Evolutionary conservation across 106 monocot species (phyloP).

Genomic region (Allium sativum): DNA sequence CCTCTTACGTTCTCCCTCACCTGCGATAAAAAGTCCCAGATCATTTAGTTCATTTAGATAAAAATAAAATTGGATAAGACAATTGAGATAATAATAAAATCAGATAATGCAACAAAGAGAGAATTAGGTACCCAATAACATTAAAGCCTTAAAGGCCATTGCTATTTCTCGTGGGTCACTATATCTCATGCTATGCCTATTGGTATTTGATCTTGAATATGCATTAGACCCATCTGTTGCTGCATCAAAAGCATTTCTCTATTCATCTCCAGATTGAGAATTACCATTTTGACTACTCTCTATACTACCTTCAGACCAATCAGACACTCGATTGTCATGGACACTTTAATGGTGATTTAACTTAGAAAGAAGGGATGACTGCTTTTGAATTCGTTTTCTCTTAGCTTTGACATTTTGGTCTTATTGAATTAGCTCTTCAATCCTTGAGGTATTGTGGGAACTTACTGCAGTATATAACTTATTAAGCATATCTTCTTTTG

Average conservation of each 20-base stretch:
- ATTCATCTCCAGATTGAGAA: conserved; percentile 33
- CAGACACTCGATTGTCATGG: conserved; percentile 66
- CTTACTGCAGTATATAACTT: conserved; percentile 87
- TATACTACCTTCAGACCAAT: conserved; percentile 48
- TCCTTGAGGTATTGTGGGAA: conserved; percentile 58
- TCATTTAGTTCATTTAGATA: no score
- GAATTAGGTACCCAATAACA: no score
- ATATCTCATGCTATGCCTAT: conserved; percentile 37
- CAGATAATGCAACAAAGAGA: no score
- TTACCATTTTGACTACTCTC: conserved; percentile 20
- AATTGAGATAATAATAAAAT: no score
- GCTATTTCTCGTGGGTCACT: no score
- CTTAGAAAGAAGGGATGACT: conserved; percentile 85
- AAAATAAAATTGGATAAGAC: no score
- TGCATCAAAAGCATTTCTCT: conserved; percentile 83
- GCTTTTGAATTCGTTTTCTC: conserved; percentile 63
- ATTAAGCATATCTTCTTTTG: conserved; percentile 99
- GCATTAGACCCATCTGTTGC: conserved; percentile 49
- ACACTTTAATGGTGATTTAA: conserved; percentile 77
- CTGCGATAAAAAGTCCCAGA: no score
- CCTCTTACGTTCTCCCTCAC: no score
- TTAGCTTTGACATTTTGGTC: conserved; percentile 80
- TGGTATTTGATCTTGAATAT: conserved; percentile 40
- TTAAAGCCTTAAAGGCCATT: no score
- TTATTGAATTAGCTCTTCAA: conserved; percentile 85